Percentiles rank a stretch among this genome's conserved stretches.
Evolutionary conservation across 768 basidiomycete genomes (phyloP).

Genomic region (Mycena pura): DNA sequence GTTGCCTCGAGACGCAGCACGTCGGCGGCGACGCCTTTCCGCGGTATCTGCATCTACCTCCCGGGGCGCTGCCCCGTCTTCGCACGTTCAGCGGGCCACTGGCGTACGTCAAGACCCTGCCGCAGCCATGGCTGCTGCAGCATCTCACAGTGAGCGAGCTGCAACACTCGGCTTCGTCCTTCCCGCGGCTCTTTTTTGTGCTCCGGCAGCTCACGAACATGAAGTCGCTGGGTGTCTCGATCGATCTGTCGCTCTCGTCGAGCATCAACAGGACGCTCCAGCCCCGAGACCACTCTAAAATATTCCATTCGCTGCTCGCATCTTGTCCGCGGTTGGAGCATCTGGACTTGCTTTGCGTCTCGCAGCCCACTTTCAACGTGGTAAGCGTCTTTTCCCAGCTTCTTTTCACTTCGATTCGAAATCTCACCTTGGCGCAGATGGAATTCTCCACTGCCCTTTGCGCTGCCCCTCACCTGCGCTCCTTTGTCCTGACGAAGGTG

Average conservation of each 20-base stretch:
- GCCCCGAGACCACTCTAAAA: constrained; percentile 38
- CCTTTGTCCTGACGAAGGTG: constrained; percentile 44
- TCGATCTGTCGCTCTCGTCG: constrained; percentile 42
- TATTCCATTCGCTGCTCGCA: constrained; percentile 37
- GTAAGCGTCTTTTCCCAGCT: constrained; percentile 32
- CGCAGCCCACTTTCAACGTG: constrained; percentile 42
- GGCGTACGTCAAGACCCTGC: constrained; percentile 37
- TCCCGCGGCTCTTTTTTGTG: constrained; percentile 39
- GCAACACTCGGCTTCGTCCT: constrained; percentile 40
- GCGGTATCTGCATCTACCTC: constrained; percentile 30
- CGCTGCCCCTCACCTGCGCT: constrained; percentile 36
- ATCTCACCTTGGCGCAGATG: too few relatives aligned
- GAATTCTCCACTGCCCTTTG: constrained; percentile 41
- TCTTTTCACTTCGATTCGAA: not conserved
- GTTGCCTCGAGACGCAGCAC: constrained; percentile 39
- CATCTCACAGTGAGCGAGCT: constrained; percentile 40
- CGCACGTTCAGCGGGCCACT: constrained; percentile 41
- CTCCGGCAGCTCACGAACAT: constrained; percentile 38
- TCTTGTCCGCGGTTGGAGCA: constrained; percentile 40
- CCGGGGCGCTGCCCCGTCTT: constrained; percentile 35
- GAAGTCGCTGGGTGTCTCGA: constrained; percentile 40
- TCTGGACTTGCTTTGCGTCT: constrained; percentile 44
- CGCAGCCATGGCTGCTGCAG: constrained; percentile 35
- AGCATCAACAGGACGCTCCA: constrained; percentile 23
- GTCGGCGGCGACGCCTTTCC: constrained; percentile 39